phyloP scores from a whole-genome alignment of 73 alveolate species.

The Blepharisma stoltei region DNA sequence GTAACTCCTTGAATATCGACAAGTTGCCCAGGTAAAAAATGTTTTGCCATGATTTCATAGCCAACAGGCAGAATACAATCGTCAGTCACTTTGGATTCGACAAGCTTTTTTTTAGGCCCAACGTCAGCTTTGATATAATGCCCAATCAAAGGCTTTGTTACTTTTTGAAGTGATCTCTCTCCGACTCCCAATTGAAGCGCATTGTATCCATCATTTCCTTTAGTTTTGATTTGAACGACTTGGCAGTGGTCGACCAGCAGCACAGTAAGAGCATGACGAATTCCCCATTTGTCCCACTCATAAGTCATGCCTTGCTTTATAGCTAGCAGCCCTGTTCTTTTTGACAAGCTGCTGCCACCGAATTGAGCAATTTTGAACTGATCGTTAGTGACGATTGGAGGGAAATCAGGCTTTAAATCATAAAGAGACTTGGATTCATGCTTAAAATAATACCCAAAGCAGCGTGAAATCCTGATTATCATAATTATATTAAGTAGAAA shows the following conservation, averaged over 20 bases:
- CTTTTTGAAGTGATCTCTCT: slow-evolving; percentile 50
- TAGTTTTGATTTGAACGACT: slow-evolving; percentile 65
- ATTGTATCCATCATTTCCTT: slow-evolving; percentile 51
- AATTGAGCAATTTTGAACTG: background rate
- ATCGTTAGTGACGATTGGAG: slow-evolving; percentile 23
- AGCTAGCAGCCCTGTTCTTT: slow-evolving; percentile 69
- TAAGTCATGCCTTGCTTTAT: slow-evolving; percentile 80
- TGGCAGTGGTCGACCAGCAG: slow-evolving; percentile 75
- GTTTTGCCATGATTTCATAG: slow-evolving; percentile 69
- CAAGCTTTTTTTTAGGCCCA: slow-evolving; percentile 65
- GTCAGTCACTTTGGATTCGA: slow-evolving; percentile 68
- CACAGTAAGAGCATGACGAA: slow-evolving; percentile 74
- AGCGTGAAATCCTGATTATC: too few species aligned
- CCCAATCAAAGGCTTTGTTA: slow-evolving; percentile 73
- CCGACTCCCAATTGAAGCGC: slow-evolving; percentile 79
- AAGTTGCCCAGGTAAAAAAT: slow-evolving; percentile 64
- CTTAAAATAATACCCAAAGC: too few species aligned
- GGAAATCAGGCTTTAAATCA: slow-evolving; percentile 16
- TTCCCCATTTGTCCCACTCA: slow-evolving; percentile 83
- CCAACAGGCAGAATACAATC: slow-evolving; percentile 81
- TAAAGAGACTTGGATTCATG: background rate
- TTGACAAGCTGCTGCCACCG: slow-evolving; percentile 22
- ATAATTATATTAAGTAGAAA: too few species aligned
- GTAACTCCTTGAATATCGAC: slow-evolving; percentile 72
- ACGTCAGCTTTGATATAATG: slow-evolving; percentile 69